Percentiles rank a stretch among this genome's conserved stretches.
These are phyloP conservation scores for Candida coleopterorum DNA, from an alignment of 805 yeast species.

Conservation along the genomic window DNA sequence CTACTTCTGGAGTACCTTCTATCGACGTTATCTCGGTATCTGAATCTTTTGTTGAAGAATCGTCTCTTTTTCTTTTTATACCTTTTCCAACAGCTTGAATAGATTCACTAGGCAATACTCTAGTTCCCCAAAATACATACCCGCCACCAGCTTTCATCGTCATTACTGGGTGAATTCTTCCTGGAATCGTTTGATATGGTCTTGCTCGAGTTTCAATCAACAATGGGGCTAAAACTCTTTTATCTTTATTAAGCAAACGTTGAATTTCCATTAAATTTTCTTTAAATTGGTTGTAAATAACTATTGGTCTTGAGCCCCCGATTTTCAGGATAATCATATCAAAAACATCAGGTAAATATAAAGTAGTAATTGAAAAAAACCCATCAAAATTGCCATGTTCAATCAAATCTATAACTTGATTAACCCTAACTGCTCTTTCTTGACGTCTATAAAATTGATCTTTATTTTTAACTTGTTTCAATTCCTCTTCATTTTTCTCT, in stretches of 20 bases:
- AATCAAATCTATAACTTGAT: conserved; percentile 47
- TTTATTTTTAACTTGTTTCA: conserved; percentile 54
- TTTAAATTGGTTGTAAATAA: conserved; percentile 74
- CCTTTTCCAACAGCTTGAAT: conserved; percentile 70
- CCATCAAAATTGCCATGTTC: conserved; percentile 63
- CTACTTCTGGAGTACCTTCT: conserved; percentile 3
- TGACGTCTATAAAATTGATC: conserved; percentile 64
- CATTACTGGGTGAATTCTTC: conserved; percentile 93
- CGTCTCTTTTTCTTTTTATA: conserved; percentile 30
- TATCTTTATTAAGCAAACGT: conserved; percentile 60
- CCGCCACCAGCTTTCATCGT: conserved; percentile 93
- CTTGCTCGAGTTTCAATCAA: conserved; percentile 79
- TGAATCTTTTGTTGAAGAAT: conserved; percentile 4
- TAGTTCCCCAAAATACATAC: conserved; percentile 68
- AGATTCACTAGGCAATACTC: conserved; percentile 67
- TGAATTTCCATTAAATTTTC: conserved; percentile 75
- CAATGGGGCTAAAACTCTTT: conserved; percentile 75
- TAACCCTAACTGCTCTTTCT: conserved; percentile 50
- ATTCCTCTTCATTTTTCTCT: conserved; percentile 46
- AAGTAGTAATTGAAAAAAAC: conserved; percentile 65
- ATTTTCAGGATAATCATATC: conserved; percentile 58
- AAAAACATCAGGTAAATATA: conserved; percentile 62
- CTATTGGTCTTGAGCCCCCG: conserved; percentile 85
- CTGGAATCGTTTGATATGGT: conserved; percentile 88
- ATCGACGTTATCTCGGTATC: background rate